Evolutionary conservation across 1,284 basidiomycete species (phyloP), one percentile per base, ranked within the genome.

Genomic region (Nidula niveotomentosa): DNA sequence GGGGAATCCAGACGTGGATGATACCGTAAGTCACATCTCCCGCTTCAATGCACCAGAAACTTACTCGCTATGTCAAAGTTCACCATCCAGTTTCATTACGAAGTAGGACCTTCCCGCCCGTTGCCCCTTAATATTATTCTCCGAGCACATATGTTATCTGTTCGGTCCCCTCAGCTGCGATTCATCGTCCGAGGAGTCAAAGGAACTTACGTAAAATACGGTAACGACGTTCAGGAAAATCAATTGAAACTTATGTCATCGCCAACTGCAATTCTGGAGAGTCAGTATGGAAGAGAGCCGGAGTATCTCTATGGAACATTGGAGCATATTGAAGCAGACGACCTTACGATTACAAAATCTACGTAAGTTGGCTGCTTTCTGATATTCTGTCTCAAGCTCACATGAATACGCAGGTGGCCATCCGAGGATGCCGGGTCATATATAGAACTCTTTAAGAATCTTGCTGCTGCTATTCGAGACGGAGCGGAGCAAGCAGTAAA

Each of bases 181-280:
- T 95, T 84, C 69, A 68, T 83, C 49, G 81, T 87, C 53, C 80
- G 85, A 46, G 90, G 92, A 15, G 84, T 83, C 18, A 78, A 80
- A 58, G 93, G 90, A 35, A 82, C 84, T 2, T 94, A 81, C 68
- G 73, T 80, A 58, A 95, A 96, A 70, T 83, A 79, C 63, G 91
- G 91, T 1, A 69, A 93, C 43, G 92, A 94, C 68, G 74, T 84
- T 2, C 92, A 94, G 66, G 93, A 94, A 70, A 84, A 85, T 56
- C 82, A 86, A 56, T 76, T 88, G 45, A 84, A 81, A 64, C 75
- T 67, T 3, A 83, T 88, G 54, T 63, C 77, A 8, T 64, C 70
- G 8, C 80, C 82, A n/a, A 67, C 65, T 10, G 74, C 69, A 12
- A 81, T 87, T 53, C 69, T 79, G 49, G 69, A 75, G 49, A 64